Evolutionary conservation across 2,329 filamentous ascomycete genomes (phyloP), one percentile per base, ranked within the genome.

Genomic region (Neofusicoccum ribis): DNA sequence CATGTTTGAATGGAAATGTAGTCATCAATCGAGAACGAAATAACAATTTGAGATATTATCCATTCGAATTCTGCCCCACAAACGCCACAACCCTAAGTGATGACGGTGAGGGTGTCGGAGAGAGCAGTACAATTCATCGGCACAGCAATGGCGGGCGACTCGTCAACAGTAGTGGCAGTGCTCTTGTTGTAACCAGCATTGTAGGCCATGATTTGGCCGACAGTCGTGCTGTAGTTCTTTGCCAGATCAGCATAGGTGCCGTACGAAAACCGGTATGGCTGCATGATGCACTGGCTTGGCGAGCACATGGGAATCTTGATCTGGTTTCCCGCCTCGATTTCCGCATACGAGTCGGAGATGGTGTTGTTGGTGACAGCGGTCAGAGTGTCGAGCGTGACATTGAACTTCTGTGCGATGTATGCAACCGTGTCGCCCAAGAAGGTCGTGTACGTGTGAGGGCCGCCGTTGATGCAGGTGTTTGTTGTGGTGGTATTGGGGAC

Each of bases 121-220:
- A 23, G 23, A 23, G 23, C 23, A 23, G 23, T 39, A 4, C 36
- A 39, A 12, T 39, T 12, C 8, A 12, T 12, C 44, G 44, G 44
- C 9, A 47, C n/a, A n/a, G 15, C 20, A 9, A 47, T n/a, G 9
- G 15, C 15, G 9, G 44, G 44, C 7, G 9, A 8, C n/a, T 23
- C 44, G 8, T n/a, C 15, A 8, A 47, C 15, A n/a, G 9, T 15
- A 23, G 23, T 23, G n/a, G 15, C 20, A n/a, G 15, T 34, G 27
- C 65, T 66, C 31, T 66, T 52, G 34, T 66, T 68, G 12, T 64
- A 43, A 15, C 60, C 60, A 43, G 43, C 49, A 15, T 47, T 65
- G 12, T 68, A 64, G 12, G 27, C 34, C 64, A 66, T 66, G 27
- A 66, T 66, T 27, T 66, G 64, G 8, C 64, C 64, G n/a, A 66